Conservation (phyloP, 306 rosid species). For the Malus asiatica region DNA sequence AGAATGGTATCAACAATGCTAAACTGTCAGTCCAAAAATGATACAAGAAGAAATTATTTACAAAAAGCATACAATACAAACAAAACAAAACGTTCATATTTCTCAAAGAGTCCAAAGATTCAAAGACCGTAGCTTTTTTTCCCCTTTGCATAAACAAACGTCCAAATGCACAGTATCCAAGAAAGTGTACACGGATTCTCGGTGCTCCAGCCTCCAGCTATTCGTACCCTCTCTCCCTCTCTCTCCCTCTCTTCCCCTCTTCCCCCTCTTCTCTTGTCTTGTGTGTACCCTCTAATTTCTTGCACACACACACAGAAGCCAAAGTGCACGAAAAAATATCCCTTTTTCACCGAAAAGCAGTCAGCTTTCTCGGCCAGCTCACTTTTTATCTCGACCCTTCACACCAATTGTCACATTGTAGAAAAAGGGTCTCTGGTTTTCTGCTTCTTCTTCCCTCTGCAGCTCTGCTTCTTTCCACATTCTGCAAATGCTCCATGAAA, state of each 20-base stretch:
- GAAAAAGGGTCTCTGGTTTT: slow-evolving; percentile 15
- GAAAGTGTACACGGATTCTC: slow-evolving; percentile 34
- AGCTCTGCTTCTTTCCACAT: neutral
- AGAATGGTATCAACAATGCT: no score
- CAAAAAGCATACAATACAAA: slow-evolving; percentile 27
- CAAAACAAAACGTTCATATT: slow-evolving; percentile 66
- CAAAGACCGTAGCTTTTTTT: neutral
- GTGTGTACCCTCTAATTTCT: neutral
- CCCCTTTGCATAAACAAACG: slow-evolving; percentile 33
- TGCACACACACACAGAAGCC: neutral
- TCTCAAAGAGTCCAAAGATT: neutral
- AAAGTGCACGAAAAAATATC: slow-evolving; percentile 32
- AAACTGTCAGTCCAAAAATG: neutral
- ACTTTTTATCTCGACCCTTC: slow-evolving; percentile 15
- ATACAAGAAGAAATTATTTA: neutral
- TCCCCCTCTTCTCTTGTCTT: neutral
- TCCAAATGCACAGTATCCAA: slow-evolving; percentile 58
- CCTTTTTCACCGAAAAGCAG: slow-evolving; percentile 33
- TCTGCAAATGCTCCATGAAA: slow-evolving; percentile 3
- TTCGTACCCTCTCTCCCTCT: slow-evolving; percentile 20
- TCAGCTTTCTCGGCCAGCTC: slow-evolving; percentile 31
- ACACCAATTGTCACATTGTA: slow-evolving; percentile 3
- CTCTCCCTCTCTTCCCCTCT: slow-evolving; percentile 2
- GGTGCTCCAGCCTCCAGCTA: neutral
- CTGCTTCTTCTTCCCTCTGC: slow-evolving; percentile 14